Evolutionary conservation across 345 rosid genomes (phyloP).

Genomic region (Angophora floribunda): DNA sequence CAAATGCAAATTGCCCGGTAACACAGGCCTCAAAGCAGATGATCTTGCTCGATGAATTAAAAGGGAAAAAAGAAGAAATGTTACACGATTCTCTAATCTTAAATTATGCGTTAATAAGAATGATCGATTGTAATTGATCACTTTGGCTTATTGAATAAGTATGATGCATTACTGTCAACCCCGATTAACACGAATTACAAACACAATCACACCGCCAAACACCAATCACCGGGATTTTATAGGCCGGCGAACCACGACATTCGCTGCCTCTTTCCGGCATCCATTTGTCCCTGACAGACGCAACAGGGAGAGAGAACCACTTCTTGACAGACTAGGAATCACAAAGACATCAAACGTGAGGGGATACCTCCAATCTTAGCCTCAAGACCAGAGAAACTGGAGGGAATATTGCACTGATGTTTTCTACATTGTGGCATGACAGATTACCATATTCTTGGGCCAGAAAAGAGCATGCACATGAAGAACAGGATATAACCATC

Average conservation of each 20-base stretch:
- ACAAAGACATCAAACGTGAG: not conserved
- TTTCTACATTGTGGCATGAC: not conserved
- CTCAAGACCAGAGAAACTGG: not conserved
- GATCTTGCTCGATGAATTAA: not conserved
- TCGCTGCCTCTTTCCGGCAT: not conserved
- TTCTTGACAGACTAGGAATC: not conserved
- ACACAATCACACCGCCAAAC: not conserved
- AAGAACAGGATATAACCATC: not conserved
- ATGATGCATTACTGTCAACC: not conserved
- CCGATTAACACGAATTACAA: not conserved
- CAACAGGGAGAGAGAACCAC: not conserved
- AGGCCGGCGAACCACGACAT: not conserved
- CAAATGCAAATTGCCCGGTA: rapidly evolving
- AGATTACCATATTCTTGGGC: not conserved
- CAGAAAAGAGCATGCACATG: not conserved
- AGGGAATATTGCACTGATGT: not conserved
- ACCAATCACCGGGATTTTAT: not conserved
- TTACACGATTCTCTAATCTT: rapidly evolving
- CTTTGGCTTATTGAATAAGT: not conserved
- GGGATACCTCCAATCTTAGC: not conserved
- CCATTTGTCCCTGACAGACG: not conserved
- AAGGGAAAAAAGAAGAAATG: not conserved
- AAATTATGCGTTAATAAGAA: not conserved
- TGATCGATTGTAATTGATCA: not conserved
- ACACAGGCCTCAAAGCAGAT: rapidly evolving